Base-by-base conservation (phyloP, 306 rosid species). In the Alnus glutinosa region DNA sequence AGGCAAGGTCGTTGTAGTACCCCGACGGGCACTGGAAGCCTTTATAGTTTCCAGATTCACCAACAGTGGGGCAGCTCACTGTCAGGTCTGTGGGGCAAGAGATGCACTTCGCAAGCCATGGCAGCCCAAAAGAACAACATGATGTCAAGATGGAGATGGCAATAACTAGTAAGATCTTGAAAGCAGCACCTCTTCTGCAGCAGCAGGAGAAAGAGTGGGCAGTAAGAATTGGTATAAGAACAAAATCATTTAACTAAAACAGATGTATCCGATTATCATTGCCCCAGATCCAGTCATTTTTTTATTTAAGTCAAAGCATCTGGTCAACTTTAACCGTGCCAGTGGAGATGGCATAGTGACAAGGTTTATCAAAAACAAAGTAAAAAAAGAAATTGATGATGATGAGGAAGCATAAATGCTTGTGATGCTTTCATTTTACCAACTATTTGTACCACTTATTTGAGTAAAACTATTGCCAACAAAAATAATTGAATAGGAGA, bases 1-100 rank as follows among this genome's bases (percentile, higher is more conserved):
- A 95, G 66, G 98, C 98, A 23, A 95, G 93, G 80, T 93, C 98
- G 70, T 92, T 95, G 86, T 95, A 95, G 81, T 88, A 74, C 64
- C 91, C 95, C 13, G 92, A 61, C 66, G 93, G 90, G 80, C 98
- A 95, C 50, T 91, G 97, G 81, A 92, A 95, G 76, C 75, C 86
- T 86, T 89, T 88, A 81, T 90, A 92, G 85, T 92, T 93, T 78
- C 98, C 98, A 48, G 94, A 86, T 64, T 82, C 90, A 39, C 86
- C 84, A 59, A 81, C 18, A 7, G 92, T 85, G 54, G 98, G 98
- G 55, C 98, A 95, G 66, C 14, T 77, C 52, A 9, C 64, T 52
- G 78, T 2, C 34, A 66, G 14, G 79, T 84, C 74, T 58, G 87
- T 15, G n/a, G 98, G 98, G 82, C 98, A 95, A 2, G 88, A 89